These are phyloP conservation scores for Eleusine coracana DNA, from an alignment of 176 grass and related monocot genomes.

Conservation along the genomic window DNA sequence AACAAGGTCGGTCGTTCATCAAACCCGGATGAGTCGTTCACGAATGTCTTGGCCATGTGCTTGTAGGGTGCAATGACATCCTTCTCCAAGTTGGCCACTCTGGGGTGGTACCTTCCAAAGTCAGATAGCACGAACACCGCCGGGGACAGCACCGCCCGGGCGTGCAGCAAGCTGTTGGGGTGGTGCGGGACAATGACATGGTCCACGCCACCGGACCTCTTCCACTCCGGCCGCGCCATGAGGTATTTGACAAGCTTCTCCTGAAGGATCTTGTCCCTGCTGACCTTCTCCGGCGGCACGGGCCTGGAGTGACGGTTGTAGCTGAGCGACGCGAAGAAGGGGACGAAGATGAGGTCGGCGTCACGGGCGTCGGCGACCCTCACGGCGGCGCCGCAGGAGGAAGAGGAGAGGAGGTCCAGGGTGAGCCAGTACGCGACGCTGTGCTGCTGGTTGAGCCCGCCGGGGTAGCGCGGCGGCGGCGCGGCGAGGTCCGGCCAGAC, in stretches of 20 bases:
- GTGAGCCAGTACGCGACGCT: conserved; percentile 97
- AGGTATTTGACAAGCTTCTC: conserved; percentile 72
- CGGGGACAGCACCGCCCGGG: conserved; percentile 54
- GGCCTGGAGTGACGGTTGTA: conserved; percentile 83
- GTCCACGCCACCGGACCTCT: conserved; percentile 67
- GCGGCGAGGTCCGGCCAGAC: conserved; percentile 69
- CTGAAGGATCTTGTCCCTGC: conserved; percentile 64
- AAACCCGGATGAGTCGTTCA: conserved; percentile 72
- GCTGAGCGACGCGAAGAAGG: conserved; percentile 88
- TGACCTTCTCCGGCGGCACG: conserved; percentile 57
- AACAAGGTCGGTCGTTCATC: conserved; percentile 68
- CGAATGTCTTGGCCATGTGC: conserved; percentile 70
- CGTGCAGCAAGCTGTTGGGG: conserved; percentile 85
- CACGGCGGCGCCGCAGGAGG: conserved; percentile 52
- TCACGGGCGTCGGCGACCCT: conserved; percentile 59
- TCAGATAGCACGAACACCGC: conserved; percentile 83
- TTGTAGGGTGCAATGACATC: conserved; percentile 84
- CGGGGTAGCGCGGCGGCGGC: conserved; percentile 71
- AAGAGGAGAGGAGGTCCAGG: conserved; percentile 72
- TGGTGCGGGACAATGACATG: conserved; percentile 92
- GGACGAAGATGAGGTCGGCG: conserved; percentile 85
- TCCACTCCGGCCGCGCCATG: conserved; percentile 58
- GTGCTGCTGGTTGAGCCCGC: conserved; percentile 91
- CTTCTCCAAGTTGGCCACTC: conserved; percentile 85
- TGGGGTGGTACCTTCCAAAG: conserved; percentile 82